phyloP scores from a whole-genome alignment of 1,284 basidiomycete species.

The Ganoderma sp. region DNA sequence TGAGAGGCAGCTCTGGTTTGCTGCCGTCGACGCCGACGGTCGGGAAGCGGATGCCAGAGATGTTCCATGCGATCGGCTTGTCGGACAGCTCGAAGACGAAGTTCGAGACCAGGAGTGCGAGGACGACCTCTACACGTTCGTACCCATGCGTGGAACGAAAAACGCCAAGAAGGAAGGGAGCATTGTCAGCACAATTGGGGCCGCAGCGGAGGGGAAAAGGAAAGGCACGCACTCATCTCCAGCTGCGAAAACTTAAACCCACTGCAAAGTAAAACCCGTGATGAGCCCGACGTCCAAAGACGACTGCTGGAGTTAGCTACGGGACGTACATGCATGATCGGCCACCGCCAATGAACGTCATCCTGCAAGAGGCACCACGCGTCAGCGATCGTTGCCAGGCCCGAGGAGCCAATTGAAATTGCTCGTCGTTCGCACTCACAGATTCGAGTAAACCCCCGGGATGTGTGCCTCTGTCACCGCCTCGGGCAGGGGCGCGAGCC shows the following conservation, averaged over 20 bases:
- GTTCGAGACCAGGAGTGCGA: constrained; percentile 21
- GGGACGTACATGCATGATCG: constrained; percentile 40
- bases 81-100: constrained; percentile 28
- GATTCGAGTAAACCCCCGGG: constrained; percentile 38
- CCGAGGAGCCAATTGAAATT: neutral
- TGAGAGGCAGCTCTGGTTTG: constrained; percentile 30
- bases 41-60: constrained; percentile 32
- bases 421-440: constrained; percentile 29
- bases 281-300: neutral
- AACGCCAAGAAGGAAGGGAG: neutral
- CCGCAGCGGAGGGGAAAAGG: too few species aligned
- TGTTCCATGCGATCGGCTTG: constrained; percentile 32
- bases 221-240: constrained; percentile 36
- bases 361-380: constrained; percentile 28
- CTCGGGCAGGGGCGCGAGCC: constrained; percentile 35
- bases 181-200: neutral
- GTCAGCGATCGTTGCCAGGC: neutral
- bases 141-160: neutral
- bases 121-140: constrained; percentile 27
- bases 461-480: constrained; percentile 33
- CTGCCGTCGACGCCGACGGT: constrained; percentile 29
- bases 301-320: neutral
- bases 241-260: constrained; percentile 43
- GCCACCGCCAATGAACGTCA: constrained; percentile 42
- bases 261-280: constrained; percentile 20